phyloP scores from a whole-genome alignment of 148 eudicot species.

The Camellia granthamiana region DNA sequence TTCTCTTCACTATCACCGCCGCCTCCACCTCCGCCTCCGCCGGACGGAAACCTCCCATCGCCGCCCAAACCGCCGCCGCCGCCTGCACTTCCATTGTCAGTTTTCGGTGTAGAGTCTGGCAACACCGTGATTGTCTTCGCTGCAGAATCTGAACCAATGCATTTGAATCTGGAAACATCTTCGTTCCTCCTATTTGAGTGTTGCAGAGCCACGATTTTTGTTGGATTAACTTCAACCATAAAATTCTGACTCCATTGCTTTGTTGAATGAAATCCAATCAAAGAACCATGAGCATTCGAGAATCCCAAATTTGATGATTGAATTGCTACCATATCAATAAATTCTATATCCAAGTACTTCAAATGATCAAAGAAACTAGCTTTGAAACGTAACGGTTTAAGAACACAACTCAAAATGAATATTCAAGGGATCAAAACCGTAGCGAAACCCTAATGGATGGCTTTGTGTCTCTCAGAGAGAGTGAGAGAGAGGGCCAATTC shows the following conservation, averaged over 20 bases:
- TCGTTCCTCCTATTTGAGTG: neutral
- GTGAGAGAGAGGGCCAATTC: too few species aligned
- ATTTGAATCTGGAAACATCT: slow-evolving; percentile 9
- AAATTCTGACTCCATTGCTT: slow-evolving; percentile 9
- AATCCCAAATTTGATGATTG: slow-evolving; percentile 15
- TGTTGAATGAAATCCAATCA: slow-evolving; percentile 3
- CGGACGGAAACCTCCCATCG: slow-evolving; percentile 28
- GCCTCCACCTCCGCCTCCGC: slow-evolving; percentile 37
- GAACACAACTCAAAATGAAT: neutral
- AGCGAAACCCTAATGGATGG: neutral
- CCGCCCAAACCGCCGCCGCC: slow-evolving; percentile 24
- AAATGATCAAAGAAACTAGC: neutral
- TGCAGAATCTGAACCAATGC: slow-evolving; percentile 6
- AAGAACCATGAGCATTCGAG: neutral
- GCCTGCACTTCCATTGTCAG: slow-evolving; percentile 29
- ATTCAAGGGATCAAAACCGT: neutral
- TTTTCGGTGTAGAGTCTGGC: neutral
- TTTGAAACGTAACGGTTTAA: neutral
- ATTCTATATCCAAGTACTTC: neutral
- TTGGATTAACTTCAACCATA: neutral
- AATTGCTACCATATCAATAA: slow-evolving; percentile 16
- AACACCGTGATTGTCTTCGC: neutral
- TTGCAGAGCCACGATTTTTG: neutral
- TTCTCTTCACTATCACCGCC: slow-evolving; percentile 29
- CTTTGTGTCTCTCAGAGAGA: too few species aligned